phyloP scores from a whole-genome alignment of 2,329 filamentous ascomycete species.

The Aureobasidium sp. region DNA sequence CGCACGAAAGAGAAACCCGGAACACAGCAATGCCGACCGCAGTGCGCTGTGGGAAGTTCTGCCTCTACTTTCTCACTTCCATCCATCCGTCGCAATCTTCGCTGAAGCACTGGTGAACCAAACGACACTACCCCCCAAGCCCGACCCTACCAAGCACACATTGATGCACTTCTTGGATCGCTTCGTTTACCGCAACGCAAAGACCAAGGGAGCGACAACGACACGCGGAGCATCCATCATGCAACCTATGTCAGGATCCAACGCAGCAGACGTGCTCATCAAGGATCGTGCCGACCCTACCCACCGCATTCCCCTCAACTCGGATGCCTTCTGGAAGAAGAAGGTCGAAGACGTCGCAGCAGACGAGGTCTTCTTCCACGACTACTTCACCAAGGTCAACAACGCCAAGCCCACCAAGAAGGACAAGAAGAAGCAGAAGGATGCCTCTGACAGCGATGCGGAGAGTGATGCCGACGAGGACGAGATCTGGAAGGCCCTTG shows the following conservation, averaged over 20 bases:
- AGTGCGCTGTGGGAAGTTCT: slow-evolving; percentile 91
- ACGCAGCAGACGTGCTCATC: slow-evolving; percentile 52
- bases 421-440: slow-evolving; percentile 45
- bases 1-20: slow-evolving; percentile 81
- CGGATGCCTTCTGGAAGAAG: slow-evolving; percentile 83
- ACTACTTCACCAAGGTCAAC: slow-evolving; percentile 71
- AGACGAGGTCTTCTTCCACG: slow-evolving; percentile 96
- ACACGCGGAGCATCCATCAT: slow-evolving; percentile 84
- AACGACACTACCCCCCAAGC: slow-evolving; percentile 70
- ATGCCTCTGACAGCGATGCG: slow-evolving; percentile 30
- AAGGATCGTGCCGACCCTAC: slow-evolving; percentile 50
- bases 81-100: slow-evolving; percentile 84
- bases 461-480: slow-evolving; percentile 44
- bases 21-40: slow-evolving; percentile 84
- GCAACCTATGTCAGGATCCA: slow-evolving; percentile 72
- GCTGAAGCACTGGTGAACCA: slow-evolving; percentile 62
- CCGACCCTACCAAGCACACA: slow-evolving; percentile 81
- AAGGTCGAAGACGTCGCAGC: slow-evolving; percentile 78
- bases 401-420: slow-evolving; percentile 47
- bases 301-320: slow-evolving; percentile 64
- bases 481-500: slow-evolving; percentile 86
- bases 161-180: slow-evolving; percentile 94
- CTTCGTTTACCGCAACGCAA: slow-evolving; percentile 95
- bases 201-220: slow-evolving; percentile 48
- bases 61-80: slow-evolving; percentile 73